Evolutionary conservation across 805 yeast genomes (phyloP).

Genomic region (Candida orba): DNA sequence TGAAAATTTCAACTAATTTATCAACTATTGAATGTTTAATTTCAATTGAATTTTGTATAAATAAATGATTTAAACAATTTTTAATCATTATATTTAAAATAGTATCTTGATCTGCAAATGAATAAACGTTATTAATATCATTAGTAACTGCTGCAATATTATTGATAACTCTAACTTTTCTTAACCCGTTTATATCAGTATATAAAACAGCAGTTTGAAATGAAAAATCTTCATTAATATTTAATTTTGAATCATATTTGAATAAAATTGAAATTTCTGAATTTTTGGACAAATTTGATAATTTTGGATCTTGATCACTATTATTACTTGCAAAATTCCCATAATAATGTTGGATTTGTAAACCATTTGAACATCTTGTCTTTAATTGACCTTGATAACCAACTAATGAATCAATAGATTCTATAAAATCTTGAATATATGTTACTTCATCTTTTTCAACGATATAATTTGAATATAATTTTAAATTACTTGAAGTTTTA

Average conservation of each 20-base stretch:
- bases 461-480: slow-evolving; percentile 60
- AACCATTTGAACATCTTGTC: slow-evolving; percentile 80
- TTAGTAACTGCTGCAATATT: slow-evolving; percentile 75
- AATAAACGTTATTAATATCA: slow-evolving; percentile 63
- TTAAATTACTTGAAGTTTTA: slow-evolving; percentile 65
- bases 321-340: slow-evolving; percentile 40
- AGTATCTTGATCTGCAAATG: slow-evolving; percentile 73
- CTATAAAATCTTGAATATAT: slow-evolving; percentile 53
- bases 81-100: slow-evolving; percentile 46
- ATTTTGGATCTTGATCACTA: slow-evolving; percentile 49
- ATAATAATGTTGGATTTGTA: slow-evolving; percentile 71
- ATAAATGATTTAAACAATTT: slow-evolving; percentile 34
- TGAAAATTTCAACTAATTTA: slow-evolving; percentile 48
- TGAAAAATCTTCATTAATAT: slow-evolving; percentile 68
- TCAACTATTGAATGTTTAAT: slow-evolving; percentile 46
- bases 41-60: slow-evolving; percentile 38
- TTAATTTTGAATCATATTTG: slow-evolving; percentile 67
- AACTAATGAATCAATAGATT: slow-evolving; percentile 39
- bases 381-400: slow-evolving; percentile 83
- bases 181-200: slow-evolving; percentile 65
- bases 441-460: slow-evolving; percentile 63
- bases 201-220: slow-evolving; percentile 88
- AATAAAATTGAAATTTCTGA: slow-evolving; percentile 66
- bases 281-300: slow-evolving; percentile 59
- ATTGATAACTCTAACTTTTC: slow-evolving; percentile 85